A percentile compares a stretch with the other conserved stretches of the same genome.
Evolutionary conservation across 352 stramenopile genomes (phyloP).

Genomic region (Pythium folliculosum): DNA sequence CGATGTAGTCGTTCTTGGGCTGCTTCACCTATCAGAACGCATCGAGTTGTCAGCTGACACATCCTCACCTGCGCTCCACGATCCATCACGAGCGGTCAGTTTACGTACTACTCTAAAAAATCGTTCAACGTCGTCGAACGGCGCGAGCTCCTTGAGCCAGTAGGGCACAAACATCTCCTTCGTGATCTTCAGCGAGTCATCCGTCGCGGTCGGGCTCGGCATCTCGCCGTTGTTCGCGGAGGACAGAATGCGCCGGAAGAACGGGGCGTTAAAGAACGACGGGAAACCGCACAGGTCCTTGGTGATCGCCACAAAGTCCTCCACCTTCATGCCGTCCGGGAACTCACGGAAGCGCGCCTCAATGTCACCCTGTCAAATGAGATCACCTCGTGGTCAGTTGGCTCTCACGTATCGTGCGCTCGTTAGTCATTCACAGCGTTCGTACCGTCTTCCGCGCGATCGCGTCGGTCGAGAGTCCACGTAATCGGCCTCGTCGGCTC

Average conservation of each 20-base stretch:
- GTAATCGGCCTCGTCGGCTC: slow-evolving; percentile 52
- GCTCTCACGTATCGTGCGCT: no score
- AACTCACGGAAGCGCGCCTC: slow-evolving; percentile 79
- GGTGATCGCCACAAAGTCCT: slow-evolving; percentile 93
- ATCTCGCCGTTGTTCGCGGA: slow-evolving; percentile 21
- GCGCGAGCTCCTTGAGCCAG: slow-evolving; percentile 95
- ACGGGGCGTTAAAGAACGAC: slow-evolving; percentile 98
- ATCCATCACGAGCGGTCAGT: not conserved
- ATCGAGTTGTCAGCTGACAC: not conserved
- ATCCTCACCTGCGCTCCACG: not conserved
- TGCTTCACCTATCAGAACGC: slow-evolving; percentile 85
- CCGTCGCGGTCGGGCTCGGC: slow-evolving; percentile 23
- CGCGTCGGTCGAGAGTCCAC: slow-evolving; percentile 62
- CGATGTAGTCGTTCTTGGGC: slow-evolving; percentile 86
- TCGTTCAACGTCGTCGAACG: slow-evolving; percentile 94
- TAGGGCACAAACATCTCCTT: slow-evolving; percentile 93
- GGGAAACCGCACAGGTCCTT: slow-evolving; percentile 98
- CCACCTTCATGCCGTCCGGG: slow-evolving; percentile 81
- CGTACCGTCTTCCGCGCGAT: slow-evolving; percentile 60
- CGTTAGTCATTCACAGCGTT: no score
- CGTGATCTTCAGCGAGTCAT: slow-evolving; percentile 60
- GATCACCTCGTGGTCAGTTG: not conserved
- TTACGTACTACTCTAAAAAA: slow-evolving; percentile 96
- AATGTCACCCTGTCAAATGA: slow-evolving; percentile 50
- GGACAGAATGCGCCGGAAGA: slow-evolving; percentile 92